Evolutionary conservation across 2,329 filamentous ascomycete genomes (phyloP).

Genomic region (Coniella lustricola): DNA sequence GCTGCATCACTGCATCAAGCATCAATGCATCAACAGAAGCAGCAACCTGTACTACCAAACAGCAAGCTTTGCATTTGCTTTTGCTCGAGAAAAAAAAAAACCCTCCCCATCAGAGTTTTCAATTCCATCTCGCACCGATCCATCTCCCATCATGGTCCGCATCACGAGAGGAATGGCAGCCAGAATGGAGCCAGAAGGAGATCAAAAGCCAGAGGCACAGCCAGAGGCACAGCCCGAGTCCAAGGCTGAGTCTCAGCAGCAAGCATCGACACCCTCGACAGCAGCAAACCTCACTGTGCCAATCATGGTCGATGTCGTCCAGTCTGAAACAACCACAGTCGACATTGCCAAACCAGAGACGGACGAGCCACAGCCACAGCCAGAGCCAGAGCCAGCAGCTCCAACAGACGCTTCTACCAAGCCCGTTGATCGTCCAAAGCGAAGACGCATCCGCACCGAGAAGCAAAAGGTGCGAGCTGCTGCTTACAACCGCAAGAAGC

Average conservation of each 20-base stretch:
- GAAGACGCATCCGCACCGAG: neutral
- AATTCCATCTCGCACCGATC: too few relatives aligned
- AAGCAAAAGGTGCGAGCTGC: neutral
- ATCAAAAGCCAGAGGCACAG: too few relatives aligned
- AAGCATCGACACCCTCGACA: neutral
- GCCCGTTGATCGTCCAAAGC: neutral
- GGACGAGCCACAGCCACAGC: too few relatives aligned
- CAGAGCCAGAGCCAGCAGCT: too few relatives aligned
- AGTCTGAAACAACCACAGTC: neutral
- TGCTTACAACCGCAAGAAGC: constrained; percentile 1
- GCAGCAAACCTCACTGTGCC: neutral
- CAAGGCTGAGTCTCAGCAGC: neutral
- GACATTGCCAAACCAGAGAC: too few relatives aligned
- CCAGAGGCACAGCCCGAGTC: neutral
- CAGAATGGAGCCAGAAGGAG: too few relatives aligned
- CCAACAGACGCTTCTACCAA: neutral
- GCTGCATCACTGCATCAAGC: neutral
- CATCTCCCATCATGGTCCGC: too few relatives aligned
- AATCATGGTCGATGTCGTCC: too few relatives aligned
- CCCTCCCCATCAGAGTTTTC: too few relatives aligned
- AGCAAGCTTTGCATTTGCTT: neutral
- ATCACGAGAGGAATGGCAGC: too few relatives aligned
- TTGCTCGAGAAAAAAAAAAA: too few relatives aligned
- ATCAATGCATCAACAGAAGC: neutral
- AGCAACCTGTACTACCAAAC: neutral